Base-by-base conservation (phyloP, 1,284 basidiomycete genomes). In the Stereum hirsutum region DNA sequence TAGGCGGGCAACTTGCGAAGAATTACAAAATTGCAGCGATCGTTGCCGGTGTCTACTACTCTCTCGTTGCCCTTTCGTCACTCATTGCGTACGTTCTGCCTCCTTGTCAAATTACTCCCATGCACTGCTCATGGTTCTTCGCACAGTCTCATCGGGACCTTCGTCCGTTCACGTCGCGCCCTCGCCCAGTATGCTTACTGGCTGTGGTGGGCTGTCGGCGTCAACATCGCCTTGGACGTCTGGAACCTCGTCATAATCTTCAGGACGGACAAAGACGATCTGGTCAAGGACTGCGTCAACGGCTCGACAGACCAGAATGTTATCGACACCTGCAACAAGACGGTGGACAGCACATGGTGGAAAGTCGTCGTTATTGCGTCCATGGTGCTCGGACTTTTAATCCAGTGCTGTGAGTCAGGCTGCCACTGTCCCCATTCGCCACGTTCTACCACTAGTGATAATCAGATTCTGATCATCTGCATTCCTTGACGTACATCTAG, bases 301-400 rank as follows among this genome's bases (percentile, higher is more conserved):
- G 45, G 45, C 31, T 47, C 49, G 11, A 50, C 43, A 1, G 49
- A 50, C 19, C 6, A 37, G 11, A 12, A 38, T 1, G 12, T 47
- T 15, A 24, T 41, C 30, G n/a, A 46, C 14, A 23, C 44, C 10
- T 52, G 51, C 32, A 30, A 48, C 4, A n/a, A 30, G 1, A 23
- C 21, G 7, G 39, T 44, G 43, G 26, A 40, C 11, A n/a, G n/a
- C n/a, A n/a, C n/a, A n/a, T 3, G 15, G 5, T 34, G 38, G 23
- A 49, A 43, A 28, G 48, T 44, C 44, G n/a, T 27, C 12, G 6
- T 51, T 10, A 4, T 52, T 20, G 41, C 11, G 2, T 14, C 36
- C 39, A 12, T 51, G n/a, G 43, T 52, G 28, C n/a, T 57, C 21
- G 52, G 52, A 15, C 41, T 57, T 32, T 35, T 54, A 15, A 46